Evolutionary conservation across 2,329 filamentous ascomycete species (phyloP), one percentile per base, ranked within the genome.

Genomic region (Cryphonectria carpinicola): DNA sequence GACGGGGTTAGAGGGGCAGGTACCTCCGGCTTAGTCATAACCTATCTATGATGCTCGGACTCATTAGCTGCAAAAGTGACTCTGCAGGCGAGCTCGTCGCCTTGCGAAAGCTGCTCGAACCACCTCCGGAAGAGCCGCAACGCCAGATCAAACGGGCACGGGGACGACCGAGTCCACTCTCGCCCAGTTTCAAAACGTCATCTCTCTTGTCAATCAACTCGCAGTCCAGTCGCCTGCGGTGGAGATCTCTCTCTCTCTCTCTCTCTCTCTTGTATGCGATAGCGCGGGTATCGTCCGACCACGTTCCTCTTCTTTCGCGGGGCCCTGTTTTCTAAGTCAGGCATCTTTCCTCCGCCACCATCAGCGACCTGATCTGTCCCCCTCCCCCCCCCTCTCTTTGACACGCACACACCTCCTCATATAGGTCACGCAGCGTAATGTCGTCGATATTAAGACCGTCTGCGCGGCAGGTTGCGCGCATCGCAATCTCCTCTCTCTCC

Each of bases 401-500:
- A 46, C 37, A 32, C 54, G 41, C 46, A 28, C 58, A 66, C 49
- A 32, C 6, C n/a, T n/a, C 22, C 32, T 17, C 56, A 61, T 37
- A n/a, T 49, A 62, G 22, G 60, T 4, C 35, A 41, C 60, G 60
- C 35, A 62, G 10, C 62, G 65, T 49, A 43, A 75, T 74, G 73
- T 70, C 75, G 68, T 75, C 73, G 58, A 74, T 79, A 72, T 75
- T 79, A 72, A 76, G 78, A 69, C 74, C 75, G 64, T 75, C 77
- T 46, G 73, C 77, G 66, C 75, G 74, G 73, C 77, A 77, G 71
- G 73, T 79, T 70, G 74, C 75, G 69, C 75, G 74, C 65, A 73
- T 76, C 68, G 76, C 76, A 32, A 71, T 75, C 65, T 67, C 72
- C 63, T 74, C 76, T 32, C 68, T 78, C 39, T 72, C 72, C 65